A percentile compares a stretch with the other conserved stretches of the same genome.
Evolutionary conservation across 1,284 basidiomycete genomes (phyloP).

Genomic region (Ganoderma lucidum): DNA sequence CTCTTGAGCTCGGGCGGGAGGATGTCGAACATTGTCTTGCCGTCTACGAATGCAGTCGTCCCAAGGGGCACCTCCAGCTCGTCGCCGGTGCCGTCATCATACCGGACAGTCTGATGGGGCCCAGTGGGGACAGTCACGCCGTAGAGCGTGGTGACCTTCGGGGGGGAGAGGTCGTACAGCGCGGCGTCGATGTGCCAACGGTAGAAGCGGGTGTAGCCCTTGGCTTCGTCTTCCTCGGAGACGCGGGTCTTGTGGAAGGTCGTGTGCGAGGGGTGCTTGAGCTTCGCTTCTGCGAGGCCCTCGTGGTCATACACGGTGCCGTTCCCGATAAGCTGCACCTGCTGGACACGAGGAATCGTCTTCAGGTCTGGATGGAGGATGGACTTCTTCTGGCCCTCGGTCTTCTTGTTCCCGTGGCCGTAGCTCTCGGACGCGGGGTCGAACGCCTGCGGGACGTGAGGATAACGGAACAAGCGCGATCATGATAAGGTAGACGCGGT

Average conservation of each 20-base stretch:
- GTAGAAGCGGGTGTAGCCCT: conserved; percentile 86
- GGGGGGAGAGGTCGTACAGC: conserved; percentile 87
- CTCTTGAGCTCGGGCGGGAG: conserved; percentile 81
- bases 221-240: conserved; percentile 77
- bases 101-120: conserved; percentile 69
- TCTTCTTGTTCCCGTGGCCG: conserved; percentile 89
- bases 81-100: conserved; percentile 92
- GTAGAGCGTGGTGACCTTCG: conserved; percentile 90
- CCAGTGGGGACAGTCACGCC: conserved; percentile 81
- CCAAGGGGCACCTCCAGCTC: conserved; percentile 85
- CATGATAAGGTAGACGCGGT: neutral
- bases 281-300: conserved; percentile 73
- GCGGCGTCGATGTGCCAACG: conserved; percentile 97
- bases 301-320: conserved; percentile 79
- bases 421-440: conserved; percentile 79
- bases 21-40: conserved; percentile 87
- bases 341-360: conserved; percentile 85
- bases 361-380: conserved; percentile 88
- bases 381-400: conserved; percentile 72
- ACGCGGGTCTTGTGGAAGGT: conserved; percentile 91
- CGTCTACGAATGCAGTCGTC: conserved; percentile 86
- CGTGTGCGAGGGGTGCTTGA: conserved; percentile 86
- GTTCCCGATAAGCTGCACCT: conserved; percentile 89
- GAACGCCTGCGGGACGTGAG: conserved; percentile 58
- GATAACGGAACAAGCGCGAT: neutral